Conservation (phyloP, 169 alveolate genomes). For the Eimeria acervulina region DNA sequence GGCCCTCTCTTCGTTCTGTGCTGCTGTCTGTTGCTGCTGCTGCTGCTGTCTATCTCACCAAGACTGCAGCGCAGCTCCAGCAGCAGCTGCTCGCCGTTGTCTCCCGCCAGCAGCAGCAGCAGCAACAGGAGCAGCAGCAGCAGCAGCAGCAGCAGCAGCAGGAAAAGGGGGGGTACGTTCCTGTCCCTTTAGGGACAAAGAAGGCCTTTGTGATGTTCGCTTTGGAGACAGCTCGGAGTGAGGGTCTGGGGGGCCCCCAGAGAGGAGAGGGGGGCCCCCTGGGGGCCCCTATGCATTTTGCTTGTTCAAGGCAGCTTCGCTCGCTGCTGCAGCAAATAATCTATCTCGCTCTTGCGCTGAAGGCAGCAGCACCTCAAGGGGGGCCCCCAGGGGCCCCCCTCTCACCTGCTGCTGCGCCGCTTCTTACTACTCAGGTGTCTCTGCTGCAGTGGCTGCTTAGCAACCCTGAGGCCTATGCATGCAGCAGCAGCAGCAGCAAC, state of each 20-base stretch:
- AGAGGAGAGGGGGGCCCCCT: neutral
- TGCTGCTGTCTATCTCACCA: neutral
- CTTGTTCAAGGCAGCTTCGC: slow-evolving; percentile 15
- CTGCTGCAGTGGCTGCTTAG: slow-evolving; percentile 65
- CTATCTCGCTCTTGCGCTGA: neutral
- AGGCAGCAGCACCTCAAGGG: neutral
- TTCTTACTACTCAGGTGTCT: slow-evolving; percentile 47
- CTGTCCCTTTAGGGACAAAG: neutral
- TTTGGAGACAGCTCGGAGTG: neutral
- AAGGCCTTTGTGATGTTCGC: neutral
- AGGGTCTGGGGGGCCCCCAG: too few species aligned
- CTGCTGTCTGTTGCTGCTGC: slow-evolving; percentile 27
- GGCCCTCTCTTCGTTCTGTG: slow-evolving; percentile 35
- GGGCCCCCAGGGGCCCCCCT: too few species aligned
- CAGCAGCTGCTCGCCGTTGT: neutral
- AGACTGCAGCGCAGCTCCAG: slow-evolving; percentile 30
- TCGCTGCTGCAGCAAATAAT: slow-evolving; percentile 24
- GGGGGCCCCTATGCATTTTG: neutral
- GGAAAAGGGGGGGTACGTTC: neutral
- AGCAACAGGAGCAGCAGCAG: neutral
- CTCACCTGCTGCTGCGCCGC: too few species aligned
- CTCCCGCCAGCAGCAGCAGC: slow-evolving; percentile 42
- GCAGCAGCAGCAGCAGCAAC: slow-evolving; percentile 61
- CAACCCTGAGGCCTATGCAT: slow-evolving; percentile 3
- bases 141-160: slow-evolving; percentile 65